phyloP scores from a whole-genome alignment of 83 land plant species.

The Picea abies region DNA sequence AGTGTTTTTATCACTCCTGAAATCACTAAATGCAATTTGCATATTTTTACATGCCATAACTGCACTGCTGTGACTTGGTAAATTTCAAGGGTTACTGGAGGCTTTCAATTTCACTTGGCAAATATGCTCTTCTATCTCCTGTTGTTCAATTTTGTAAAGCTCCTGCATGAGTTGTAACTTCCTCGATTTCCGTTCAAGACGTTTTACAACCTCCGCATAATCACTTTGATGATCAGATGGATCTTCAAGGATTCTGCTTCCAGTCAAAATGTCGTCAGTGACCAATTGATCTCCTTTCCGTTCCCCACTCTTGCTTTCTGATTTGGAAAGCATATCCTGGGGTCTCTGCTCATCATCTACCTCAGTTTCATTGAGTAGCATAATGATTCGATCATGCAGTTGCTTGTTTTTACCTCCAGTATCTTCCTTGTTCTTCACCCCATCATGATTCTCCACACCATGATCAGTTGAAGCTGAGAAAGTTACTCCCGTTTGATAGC shows the following conservation, averaged over 20 bases:
- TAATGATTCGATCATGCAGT: background rate
- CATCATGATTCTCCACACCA: background rate
- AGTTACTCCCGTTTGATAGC: background rate
- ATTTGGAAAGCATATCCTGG: background rate
- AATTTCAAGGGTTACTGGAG: slow-evolving; percentile 4
- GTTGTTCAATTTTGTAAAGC: slow-evolving; percentile 13
- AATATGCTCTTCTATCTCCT: slow-evolving; percentile 1
- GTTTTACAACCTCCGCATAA: slow-evolving; percentile 14
- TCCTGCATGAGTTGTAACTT: slow-evolving; percentile 17
- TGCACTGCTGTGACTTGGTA: background rate
- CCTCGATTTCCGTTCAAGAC: slow-evolving; percentile 11
- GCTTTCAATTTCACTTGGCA: slow-evolving; percentile 4
- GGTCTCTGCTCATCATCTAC: background rate
- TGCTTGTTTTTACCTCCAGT: background rate
- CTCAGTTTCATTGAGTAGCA: background rate
- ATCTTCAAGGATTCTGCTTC: background rate
- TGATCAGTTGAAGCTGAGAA: background rate
- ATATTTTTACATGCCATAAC: background rate
- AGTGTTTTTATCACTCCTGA: background rate
- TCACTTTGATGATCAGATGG: background rate
- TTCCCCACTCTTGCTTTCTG: slow-evolving; percentile 3
- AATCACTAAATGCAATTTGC: background rate
- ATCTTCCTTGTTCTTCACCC: background rate
- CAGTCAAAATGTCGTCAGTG: background rate
- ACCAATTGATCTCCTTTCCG: background rate